phyloP scores from a whole-genome alignment of 176 grass and related monocot species.

The Chloris gayana region DNA sequence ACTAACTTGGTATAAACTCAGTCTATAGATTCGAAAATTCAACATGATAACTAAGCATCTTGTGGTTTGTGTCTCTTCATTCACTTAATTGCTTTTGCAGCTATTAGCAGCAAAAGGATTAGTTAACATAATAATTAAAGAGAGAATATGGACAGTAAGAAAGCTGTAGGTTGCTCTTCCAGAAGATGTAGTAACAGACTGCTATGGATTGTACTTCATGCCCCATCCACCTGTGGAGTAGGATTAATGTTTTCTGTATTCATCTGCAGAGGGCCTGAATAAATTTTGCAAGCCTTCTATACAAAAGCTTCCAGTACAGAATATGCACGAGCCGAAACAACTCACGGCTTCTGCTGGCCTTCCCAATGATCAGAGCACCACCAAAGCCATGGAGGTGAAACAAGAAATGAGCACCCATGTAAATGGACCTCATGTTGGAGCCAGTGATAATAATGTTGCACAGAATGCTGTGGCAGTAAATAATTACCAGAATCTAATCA shows the following conservation, averaged over 20 bases:
- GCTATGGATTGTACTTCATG: constrained; percentile 25
- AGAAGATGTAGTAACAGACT: constrained; percentile 30
- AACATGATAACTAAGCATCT: constrained; percentile 2
- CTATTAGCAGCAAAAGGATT: constrained; percentile 13
- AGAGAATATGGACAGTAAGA: constrained; percentile 9
- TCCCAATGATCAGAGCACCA: constrained; percentile 49
- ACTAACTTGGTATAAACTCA: neutral
- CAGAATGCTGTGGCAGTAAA: constrained; percentile 59
- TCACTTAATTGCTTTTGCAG: constrained; percentile 1
- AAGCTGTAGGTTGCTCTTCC: neutral
- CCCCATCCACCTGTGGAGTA: constrained; percentile 1
- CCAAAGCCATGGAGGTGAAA: constrained; percentile 52
- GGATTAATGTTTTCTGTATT: constrained; percentile 31
- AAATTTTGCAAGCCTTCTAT: constrained; percentile 60
- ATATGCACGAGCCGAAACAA: constrained; percentile 60
- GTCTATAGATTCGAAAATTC: neutral
- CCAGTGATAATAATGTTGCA: constrained; percentile 28
- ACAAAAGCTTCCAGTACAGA: constrained; percentile 49
- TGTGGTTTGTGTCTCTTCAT: neutral
- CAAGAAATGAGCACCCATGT: constrained; percentile 50
- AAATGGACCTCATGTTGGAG: constrained; percentile 35
- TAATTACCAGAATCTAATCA: constrained; percentile 76
- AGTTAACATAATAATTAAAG: neutral
- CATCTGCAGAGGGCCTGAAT: constrained; percentile 78
- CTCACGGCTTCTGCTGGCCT: constrained; percentile 42